A percentile compares a stretch with the other conserved stretches of the same genome.
phyloP scores from a whole-genome alignment of 129 eudicot species.

The Kitagawia praeruptora region DNA sequence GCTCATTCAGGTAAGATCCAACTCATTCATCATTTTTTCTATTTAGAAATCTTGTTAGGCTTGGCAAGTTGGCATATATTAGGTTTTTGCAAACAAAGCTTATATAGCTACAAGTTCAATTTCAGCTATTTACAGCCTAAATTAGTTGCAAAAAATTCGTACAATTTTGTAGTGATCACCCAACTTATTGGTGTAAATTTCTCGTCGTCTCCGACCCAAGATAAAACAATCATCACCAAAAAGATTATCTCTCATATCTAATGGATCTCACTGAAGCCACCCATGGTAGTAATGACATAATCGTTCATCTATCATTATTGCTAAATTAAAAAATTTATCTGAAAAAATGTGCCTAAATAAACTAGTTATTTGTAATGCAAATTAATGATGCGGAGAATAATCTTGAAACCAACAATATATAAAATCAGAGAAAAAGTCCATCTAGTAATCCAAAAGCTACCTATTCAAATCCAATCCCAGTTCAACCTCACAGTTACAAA shows the following conservation, averaged over 20 bases:
- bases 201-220: neutral
- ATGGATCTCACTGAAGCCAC: neutral
- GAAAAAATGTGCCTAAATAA: neutral
- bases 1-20: neutral
- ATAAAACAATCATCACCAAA: neutral
- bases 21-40: neutral
- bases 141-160: neutral
- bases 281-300: neutral
- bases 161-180: neutral
- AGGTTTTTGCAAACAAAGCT: neutral
- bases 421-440: neutral
- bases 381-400: no score
- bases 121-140: neutral
- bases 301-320: neutral
- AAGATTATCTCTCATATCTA: neutral
- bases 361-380: neutral
- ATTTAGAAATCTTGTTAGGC: neutral
- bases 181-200: neutral
- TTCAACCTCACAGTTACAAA: neutral
- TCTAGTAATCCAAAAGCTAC: neutral
- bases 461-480: neutral
- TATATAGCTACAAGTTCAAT: neutral
- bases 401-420: neutral
- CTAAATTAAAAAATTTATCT: neutral
- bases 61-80: neutral